These are phyloP conservation scores for Verticillium nonalfalfae DNA, from an alignment of 2,329 filamentous ascomycete genomes.

Conservation along the genomic window DNA sequence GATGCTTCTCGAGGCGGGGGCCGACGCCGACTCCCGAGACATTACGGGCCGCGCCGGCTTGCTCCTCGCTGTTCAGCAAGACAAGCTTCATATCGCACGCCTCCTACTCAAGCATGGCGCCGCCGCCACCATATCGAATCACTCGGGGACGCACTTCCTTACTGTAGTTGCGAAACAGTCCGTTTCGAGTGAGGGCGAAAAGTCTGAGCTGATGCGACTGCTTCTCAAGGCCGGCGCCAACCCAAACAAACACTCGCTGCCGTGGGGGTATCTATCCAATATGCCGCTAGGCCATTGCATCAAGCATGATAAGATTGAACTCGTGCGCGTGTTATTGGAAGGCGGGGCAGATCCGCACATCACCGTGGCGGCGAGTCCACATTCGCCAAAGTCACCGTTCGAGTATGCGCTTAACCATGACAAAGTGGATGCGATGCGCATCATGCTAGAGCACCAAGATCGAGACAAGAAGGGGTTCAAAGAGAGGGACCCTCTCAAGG, in stretches of 20 bases:
- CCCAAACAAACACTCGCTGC: not conserved
- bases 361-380: not conserved
- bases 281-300: not conserved
- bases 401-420: not conserved
- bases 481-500: not conserved
- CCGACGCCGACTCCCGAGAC: slow-evolving; percentile 23
- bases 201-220: slow-evolving; percentile 4
- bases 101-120: slow-evolving; percentile 17
- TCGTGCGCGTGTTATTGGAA: not conserved
- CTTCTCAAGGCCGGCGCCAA: slow-evolving; percentile 21
- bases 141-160: slow-evolving; percentile 7
- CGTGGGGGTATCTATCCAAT: not conserved
- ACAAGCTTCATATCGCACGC: slow-evolving; percentile 12
- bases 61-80: slow-evolving; percentile 21
- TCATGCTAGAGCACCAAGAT: not conserved
- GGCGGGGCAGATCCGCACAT: not conserved
- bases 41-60: slow-evolving; percentile 22
- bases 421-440: not conserved
- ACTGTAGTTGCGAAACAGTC: not conserved
- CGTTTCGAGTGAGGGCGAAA: not conserved
- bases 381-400: not conserved
- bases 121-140: not conserved
- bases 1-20: slow-evolving; percentile 23
- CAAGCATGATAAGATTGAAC: not conserved
- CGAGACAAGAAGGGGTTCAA: not conserved